phyloP scores from a whole-genome alignment of 2,329 filamentous ascomycete genomes.

The Magnaporthiopsis incrustans region DNA sequence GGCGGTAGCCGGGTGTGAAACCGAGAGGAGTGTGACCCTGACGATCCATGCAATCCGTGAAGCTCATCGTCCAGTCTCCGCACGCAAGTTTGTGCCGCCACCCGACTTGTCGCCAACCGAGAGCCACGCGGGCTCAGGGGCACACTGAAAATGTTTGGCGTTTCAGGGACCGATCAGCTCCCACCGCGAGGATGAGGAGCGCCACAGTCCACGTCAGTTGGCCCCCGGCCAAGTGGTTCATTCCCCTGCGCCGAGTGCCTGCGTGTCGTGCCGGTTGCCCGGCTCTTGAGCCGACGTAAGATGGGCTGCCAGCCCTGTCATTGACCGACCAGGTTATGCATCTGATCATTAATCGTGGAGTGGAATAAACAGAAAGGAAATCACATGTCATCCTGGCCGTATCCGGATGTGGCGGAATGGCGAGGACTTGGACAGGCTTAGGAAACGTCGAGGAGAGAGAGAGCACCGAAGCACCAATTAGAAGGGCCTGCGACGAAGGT shows the following conservation, averaged over 20 bases:
- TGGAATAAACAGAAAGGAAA: neutral
- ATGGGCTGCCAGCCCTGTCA: neutral
- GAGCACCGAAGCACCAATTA: neutral
- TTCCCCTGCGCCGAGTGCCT: neutral
- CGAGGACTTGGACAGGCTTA: neutral
- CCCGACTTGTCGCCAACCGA: neutral
- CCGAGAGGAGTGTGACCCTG: neutral
- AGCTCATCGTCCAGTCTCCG: neutral
- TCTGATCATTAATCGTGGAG: neutral
- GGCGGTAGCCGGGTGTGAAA: neutral
- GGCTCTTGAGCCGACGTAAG: neutral
- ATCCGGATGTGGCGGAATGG: neutral
- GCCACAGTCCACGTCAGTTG: neutral
- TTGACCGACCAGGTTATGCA: neutral
- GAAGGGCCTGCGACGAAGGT: neutral
- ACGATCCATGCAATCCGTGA: neutral
- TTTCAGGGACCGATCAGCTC: neutral
- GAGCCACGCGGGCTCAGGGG: neutral
- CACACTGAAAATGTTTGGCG: neutral
- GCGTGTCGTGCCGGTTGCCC: too few species aligned
- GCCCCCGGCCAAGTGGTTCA: too few species aligned
- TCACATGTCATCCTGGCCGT: too few species aligned
- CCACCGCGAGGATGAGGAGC: neutral
- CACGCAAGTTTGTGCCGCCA: neutral
- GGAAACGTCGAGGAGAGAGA: too few species aligned